Conservation (phyloP, 768 basidiomycete species). For the Cyathus striatus region DNA sequence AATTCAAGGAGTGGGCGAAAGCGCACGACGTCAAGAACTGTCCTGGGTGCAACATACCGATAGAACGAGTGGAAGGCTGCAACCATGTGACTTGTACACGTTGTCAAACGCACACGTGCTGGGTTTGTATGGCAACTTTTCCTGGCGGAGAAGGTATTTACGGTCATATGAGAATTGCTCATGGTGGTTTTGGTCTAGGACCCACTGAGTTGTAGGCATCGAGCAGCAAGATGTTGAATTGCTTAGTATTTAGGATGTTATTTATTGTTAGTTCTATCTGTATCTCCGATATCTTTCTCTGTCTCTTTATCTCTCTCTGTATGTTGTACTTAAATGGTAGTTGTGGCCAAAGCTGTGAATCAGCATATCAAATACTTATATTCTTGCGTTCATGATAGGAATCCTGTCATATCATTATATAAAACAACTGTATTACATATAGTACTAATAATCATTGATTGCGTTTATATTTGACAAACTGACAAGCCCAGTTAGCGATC, state of each 20-base stretch:
- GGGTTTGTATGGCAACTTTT: conserved; percentile 75
- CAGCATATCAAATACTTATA: too few species aligned
- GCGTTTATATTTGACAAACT: neutral
- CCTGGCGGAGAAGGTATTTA: conserved; percentile 68
- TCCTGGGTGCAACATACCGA: conserved; percentile 64
- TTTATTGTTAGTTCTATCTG: too few species aligned
- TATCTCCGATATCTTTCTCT: too few species aligned
- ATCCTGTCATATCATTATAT: too few species aligned
- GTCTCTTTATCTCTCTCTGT: too few species aligned
- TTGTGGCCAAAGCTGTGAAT: too few species aligned
- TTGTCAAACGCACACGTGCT: conserved; percentile 77
- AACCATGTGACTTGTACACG: conserved; percentile 79
- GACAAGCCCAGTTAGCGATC: neutral
- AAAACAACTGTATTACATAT: too few species aligned
- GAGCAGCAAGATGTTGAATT: too few species aligned
- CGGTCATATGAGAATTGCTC: conserved; percentile 63
- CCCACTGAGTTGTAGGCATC: conserved; percentile 9
- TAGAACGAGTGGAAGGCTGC: conserved; percentile 73
- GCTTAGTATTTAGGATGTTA: too few species aligned
- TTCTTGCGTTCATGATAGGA: too few species aligned
- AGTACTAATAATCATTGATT: too few species aligned
- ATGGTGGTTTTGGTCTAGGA: conserved; percentile 58
- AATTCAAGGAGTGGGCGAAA: conserved; percentile 62
- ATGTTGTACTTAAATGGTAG: too few species aligned
- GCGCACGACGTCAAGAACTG: conserved; percentile 68